Evolutionary conservation across 768 basidiomycete species (phyloP), one percentile per base, ranked within the genome.

Genomic region (Collybia sordida): DNA sequence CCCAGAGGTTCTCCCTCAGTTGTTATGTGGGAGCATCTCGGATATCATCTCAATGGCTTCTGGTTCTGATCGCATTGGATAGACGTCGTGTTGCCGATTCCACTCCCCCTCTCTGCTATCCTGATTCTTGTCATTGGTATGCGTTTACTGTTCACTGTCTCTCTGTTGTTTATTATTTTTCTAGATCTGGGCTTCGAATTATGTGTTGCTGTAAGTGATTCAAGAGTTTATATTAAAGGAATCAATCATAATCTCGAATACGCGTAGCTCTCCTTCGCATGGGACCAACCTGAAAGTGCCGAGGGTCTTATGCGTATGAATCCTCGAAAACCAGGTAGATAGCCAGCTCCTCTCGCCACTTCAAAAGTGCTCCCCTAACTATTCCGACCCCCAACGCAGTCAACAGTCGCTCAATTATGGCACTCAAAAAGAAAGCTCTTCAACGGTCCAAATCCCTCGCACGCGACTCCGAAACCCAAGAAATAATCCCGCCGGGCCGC

Each of bases 151-250:
- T 9, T 24, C 22, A 5, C 7, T 3, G 6, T 38, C 15, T 11
- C 39, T 3, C 31, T 14, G 24, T 46, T 35, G 35, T 37, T 42
- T 17, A 3, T 44, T 15, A 6, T 31, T 15, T 41, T 14, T 27
- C 15, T 54, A 86, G 85, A 87, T 74, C 82, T 87, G 52, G 84
- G 84, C 4, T 87, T 86, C 52, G 85, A 87, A 61, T 72, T 87
- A 11, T 78, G 80, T 34, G 77, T 83, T 47, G 85, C 83, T 50
- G 83, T 84, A 67, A 56, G 81, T 60, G 21, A 12, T 23, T 51
- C 17, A 2, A 12, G 28, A 28, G 23, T 22, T 31, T 11, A 28
- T 15, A 17, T 19, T 18, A 3, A 24, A 8, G 14, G 12, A 1
- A 15, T 9, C 25, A 21, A 45, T 28, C n/a, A 37, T 11, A 7